phyloP scores from a whole-genome alignment of 1,284 basidiomycete species.

The Moniliella sp. region DNA sequence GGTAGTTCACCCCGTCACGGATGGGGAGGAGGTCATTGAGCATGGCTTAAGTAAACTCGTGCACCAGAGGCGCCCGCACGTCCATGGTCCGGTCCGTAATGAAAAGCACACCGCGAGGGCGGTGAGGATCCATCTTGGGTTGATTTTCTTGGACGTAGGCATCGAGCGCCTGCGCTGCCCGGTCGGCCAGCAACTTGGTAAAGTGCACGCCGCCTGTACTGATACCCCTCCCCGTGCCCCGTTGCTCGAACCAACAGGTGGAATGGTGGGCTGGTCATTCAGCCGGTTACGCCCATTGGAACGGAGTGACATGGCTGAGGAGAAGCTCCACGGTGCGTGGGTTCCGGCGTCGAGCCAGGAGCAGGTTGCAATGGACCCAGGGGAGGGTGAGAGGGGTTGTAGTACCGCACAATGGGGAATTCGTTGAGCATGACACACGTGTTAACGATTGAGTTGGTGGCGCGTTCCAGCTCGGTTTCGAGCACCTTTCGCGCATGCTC shows the following conservation, averaged over 20 bases:
- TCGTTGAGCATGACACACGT: constrained; percentile 77
- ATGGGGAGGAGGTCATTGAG: constrained; percentile 76
- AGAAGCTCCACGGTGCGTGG: no score
- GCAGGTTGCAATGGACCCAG: constrained; percentile 46
- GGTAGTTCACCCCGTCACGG: constrained; percentile 56
- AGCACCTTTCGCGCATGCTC: constrained; percentile 4
- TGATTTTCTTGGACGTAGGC: constrained; percentile 13
- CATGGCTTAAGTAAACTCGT: constrained; percentile 99
- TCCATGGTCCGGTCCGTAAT: constrained; percentile 93
- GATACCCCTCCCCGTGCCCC: constrained; percentile 1
- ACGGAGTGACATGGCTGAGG: no score
- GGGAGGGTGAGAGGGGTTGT: constrained; percentile 58
- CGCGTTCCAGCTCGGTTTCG: constrained; percentile 25
- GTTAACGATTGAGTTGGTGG: constrained; percentile 39
- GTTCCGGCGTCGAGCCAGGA: no score
- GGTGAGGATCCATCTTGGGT: constrained; percentile 45
- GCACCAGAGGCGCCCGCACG: constrained; percentile 63
- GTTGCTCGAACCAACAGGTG: constrained; percentile 1
- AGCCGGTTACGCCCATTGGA: no score
- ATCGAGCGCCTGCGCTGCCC: constrained; percentile 15
- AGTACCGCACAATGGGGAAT: constrained; percentile 82
- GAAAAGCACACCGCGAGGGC: constrained; percentile 61
- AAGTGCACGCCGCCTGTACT: constrained; percentile 9
- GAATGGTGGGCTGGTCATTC: no score
- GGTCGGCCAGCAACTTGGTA: constrained; percentile 23